phyloP scores from a whole-genome alignment of 345 rosid genomes.

The Dovyalis caffra region DNA sequence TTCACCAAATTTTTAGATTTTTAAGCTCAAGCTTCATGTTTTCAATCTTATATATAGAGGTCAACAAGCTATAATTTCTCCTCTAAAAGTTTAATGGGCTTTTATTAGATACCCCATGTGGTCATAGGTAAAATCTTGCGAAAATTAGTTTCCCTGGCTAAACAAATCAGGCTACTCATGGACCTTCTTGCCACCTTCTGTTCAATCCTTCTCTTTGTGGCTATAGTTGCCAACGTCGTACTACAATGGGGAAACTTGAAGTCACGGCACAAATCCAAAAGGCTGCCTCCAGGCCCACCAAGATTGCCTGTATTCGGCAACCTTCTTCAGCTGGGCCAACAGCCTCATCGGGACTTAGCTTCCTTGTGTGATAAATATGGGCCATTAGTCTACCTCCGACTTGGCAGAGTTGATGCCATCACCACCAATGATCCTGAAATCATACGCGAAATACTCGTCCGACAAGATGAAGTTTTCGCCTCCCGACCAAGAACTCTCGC shows the following conservation, averaged over 20 bases:
- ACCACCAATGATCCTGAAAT: conserved; percentile 76
- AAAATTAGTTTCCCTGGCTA: too few relatives aligned
- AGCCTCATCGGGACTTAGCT: conserved; percentile 79
- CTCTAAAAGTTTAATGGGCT: background rate
- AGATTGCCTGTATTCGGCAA: conserved; percentile 80
- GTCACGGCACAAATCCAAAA: conserved; percentile 15
- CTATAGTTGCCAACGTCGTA: conserved; percentile 24
- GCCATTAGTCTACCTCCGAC: conserved; percentile 74
- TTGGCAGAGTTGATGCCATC: conserved; percentile 67
- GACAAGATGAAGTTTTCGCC: conserved; percentile 77
- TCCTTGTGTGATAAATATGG: conserved; percentile 62
- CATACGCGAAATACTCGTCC: conserved; percentile 64
- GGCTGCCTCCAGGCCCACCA: conserved; percentile 82
- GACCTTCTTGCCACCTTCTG: conserved; percentile 8
- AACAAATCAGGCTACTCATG: conserved; percentile 16
- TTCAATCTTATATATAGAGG: background rate
- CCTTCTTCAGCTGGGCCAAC: conserved; percentile 70
- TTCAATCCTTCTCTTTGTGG: conserved; percentile 14
- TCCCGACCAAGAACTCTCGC: conserved; percentile 84
- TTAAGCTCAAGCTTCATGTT: too few relatives aligned
- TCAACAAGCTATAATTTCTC: background rate
- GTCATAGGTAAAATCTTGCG: background rate
- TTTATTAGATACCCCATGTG: too few relatives aligned
- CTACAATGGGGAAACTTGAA: conserved; percentile 25
- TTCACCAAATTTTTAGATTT: too few relatives aligned